Base-by-base conservation (phyloP, 2,329 filamentous ascomycete species). In the Laburnicola sp. region DNA sequence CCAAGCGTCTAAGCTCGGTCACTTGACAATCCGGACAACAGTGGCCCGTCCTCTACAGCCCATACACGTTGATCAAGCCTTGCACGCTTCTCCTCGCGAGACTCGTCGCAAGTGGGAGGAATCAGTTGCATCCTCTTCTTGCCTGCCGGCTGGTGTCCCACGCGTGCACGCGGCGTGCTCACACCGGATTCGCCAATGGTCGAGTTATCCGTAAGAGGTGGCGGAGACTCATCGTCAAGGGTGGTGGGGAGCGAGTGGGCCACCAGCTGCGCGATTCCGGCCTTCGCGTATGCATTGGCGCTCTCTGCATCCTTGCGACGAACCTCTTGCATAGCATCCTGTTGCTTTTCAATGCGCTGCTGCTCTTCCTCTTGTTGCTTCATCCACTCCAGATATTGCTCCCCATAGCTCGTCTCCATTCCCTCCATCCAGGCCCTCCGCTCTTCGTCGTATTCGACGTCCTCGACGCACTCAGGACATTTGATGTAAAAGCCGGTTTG, bases 401-500 rank as follows among this genome's bases (percentile, higher is more conserved):
- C 54, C 3, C 56, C 47, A 44, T 68, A 73, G 5, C 23, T 39
- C 2, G 34, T 37, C 41, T 68, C 65, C 48, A 58, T 59, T 1
- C 51, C 54, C 27, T 54, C 35, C 21, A 64, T 40, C 69, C 69
- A 72, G 8, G 54, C 46, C 27, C 51, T 60, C 27, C 60, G 56
- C 7, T 59, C 57, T 25, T 61, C 45, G 30, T 61, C 56, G 10
- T 65, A 57, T 3, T 58, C 48, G 2, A 44, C 49, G 0, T 36
- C 5, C 2, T 65, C 54, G 1, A 62, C 47, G 53, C 81, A 84
- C 9, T 58, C 55, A 0, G 72, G 68, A 54, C 81, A 85, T 35
- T 78, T 74, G 48, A 85, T 72, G 57, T 78, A 84, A 65, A 78
- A 84, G 0, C 78, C 79, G 26, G 78, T 75, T 0, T 60, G 51